Evolutionary conservation across 441 rosid species (phyloP).

Genomic region (Pelargonium cotyledonis): DNA sequence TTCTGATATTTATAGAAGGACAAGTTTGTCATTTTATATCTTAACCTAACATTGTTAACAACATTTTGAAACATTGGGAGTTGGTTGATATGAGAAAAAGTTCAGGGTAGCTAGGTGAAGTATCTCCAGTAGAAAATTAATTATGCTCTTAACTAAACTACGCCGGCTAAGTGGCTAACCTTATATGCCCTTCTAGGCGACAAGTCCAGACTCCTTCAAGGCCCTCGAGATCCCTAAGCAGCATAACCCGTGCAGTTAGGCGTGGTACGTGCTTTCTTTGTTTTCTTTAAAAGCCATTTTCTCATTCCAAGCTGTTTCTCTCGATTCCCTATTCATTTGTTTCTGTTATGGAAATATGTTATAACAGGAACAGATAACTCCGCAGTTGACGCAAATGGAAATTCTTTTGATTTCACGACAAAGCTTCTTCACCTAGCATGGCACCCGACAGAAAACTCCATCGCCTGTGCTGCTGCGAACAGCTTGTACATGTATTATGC

Average conservation of each 20-base stretch:
- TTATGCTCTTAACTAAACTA: background rate
- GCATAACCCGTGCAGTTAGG: constrained; percentile 78
- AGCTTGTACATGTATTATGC: constrained; percentile 99
- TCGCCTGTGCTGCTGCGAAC: constrained; percentile 97
- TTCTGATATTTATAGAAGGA: no score
- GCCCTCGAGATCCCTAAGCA: constrained; percentile 77
- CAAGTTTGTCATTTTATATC: no score
- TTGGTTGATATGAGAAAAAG: no score
- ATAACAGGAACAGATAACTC: constrained; percentile 61
- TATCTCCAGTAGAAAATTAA: no score
- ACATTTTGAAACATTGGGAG: no score
- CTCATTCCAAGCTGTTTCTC: background rate
- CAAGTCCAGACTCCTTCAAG: constrained; percentile 72
- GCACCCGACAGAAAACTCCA: constrained; percentile 91
- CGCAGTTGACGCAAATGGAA: constrained; percentile 80
- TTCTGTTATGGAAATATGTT: background rate
- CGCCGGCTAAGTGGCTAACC: background rate
- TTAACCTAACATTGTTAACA: no score
- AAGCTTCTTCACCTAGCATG: constrained; percentile 95
- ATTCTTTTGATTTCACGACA: constrained; percentile 75
- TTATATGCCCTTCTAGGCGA: constrained; percentile 41
- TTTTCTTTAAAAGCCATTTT: background rate
- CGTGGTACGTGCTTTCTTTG: constrained; percentile 38
- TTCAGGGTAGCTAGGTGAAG: no score
- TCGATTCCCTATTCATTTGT: background rate